Base-by-base conservation (phyloP, 2,329 filamentous ascomycete species). In the Fusarium sp. region DNA sequence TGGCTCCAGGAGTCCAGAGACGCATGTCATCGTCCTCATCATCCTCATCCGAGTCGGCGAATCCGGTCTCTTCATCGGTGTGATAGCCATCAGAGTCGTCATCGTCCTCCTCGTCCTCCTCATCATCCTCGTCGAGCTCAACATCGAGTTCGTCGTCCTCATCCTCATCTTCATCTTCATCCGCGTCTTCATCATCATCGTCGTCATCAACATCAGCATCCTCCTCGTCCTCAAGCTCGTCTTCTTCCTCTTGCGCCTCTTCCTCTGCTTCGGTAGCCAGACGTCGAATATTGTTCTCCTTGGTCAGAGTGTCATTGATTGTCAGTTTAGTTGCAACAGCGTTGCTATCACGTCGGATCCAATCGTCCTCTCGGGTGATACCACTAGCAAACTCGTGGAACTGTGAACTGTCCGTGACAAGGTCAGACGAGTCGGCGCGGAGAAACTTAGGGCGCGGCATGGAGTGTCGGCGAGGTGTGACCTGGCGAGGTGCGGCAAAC, bases 351-450 rank as follows among this genome's bases (percentile, higher is more conserved):
- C 92, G 90, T 22, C 86, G 86, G 35, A 97, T 93, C 96, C 96
- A 99, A 77, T 97, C 95, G 65, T 98, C 95, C 70, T 96, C 93
- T 65, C 94, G 90, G 44, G 92, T 87, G 65, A 91, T 88, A 55
- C 93, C 95, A 79, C 92, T 95, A 47, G 94, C 95, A 80, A 98
- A 98, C 78, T 97, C 95, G 80, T 98, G 94, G 79, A 98, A 98
- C 54, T 85, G 90, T 79, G 84, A 90, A 31, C 86, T 86, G 71
- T 91, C 89, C 44, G 84, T 85, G 41, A 84, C 82, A 47, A 90
- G 78, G 55, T 90, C 88, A 39, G 79, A 83, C 10, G 84, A 84
- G 64, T 86, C 82, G 22, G 86, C 88, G 13, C 84, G 86, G 20
- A 90, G 81, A 74, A 86, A 90, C 72, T 85, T 87, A 31, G 82